These are phyloP conservation scores for Citrus reticulata DNA, from an alignment of 345 rosid species.

Conservation along the genomic window DNA sequence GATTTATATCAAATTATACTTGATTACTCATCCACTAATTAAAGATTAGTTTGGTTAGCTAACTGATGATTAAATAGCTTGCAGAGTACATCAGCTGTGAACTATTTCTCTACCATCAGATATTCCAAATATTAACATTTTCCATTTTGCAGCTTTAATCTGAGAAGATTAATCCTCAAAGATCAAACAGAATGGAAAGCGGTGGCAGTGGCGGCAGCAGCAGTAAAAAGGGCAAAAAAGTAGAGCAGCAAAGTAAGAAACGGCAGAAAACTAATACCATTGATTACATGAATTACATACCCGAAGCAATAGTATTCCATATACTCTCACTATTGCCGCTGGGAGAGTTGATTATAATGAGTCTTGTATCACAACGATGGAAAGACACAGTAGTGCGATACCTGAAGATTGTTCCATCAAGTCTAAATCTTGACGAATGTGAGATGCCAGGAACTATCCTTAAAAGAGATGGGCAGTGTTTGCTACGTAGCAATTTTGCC, in stretches of 20 bases:
- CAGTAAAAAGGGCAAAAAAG: not conserved
- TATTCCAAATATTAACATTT: not conserved
- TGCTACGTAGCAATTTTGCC: not conserved
- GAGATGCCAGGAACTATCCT: constrained; percentile 12
- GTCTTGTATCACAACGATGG: constrained; percentile 19
- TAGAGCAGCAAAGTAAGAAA: not conserved
- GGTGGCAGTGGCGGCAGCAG: not conserved
- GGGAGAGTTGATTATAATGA: constrained; percentile 12
- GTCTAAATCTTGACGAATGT: constrained; percentile 10
- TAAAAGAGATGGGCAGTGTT: not conserved
- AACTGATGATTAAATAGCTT: not conserved
- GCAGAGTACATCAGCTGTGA: not conserved
- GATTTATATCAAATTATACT: not conserved
- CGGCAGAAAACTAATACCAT: not conserved
- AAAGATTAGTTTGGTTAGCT: not conserved
- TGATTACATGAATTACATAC: constrained; percentile 19
- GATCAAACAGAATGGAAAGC: constrained; percentile 5
- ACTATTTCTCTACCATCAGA: not conserved
- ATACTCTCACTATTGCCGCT: constrained; percentile 17
- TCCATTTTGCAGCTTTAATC: not conserved
- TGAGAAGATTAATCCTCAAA: not conserved
- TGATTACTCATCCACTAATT: not conserved
- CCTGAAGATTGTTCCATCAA: not conserved
- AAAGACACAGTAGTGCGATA: not conserved
- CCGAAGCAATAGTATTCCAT: constrained; percentile 13